Evolutionary conservation across 495 filamentous ascomycete genomes (phyloP), one percentile per base, ranked within the genome.

Genomic region (Xylaria nigripes): DNA sequence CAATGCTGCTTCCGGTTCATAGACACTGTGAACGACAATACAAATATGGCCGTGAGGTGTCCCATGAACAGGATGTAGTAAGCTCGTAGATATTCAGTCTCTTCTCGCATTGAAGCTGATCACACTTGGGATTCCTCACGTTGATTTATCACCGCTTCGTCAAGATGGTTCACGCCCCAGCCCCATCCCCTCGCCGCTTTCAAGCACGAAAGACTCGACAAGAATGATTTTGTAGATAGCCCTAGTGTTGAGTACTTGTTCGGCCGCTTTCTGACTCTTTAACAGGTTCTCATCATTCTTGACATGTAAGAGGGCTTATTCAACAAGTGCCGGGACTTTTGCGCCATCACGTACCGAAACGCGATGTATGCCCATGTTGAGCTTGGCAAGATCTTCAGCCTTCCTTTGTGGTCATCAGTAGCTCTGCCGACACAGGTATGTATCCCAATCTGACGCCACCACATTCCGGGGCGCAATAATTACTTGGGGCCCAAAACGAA

Each of bases 231-330:
- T 3, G 76, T 83, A 64, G 52, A 72, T 23, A 13, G 13, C 18
- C 10, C 50, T 25, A 6, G 45, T n/a, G 5, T 40, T 16, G 8
- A 23, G 5, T 4, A 7, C 19, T 49, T 46, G 50, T 45, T n/a
- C 54, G 10, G 29, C 50, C 10, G 57, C 30, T 51, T 48, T n/a
- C 54, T 60, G 10, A 63, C 44, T 21, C n/a, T 46, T 22, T 3
- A 9, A 24, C 36, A 78, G 76, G 64, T 79, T 34, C 79, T 90
- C 23, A 68, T 90, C 27, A 74, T 89, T 53, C 76, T 89, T 50
- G 86, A 90, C 65, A 76, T 85, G 56, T 85, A 89, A 65, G 77
- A 85, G 54, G 86, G 86, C 30, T 81, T 90, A 19, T 80, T 79
- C 63, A 69, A 74, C 47, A 60, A 86, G 12, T 81, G 81, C 32